Conservation (phyloP, 768 basidiomycete species). For the Panaeolus papilionaceus region DNA sequence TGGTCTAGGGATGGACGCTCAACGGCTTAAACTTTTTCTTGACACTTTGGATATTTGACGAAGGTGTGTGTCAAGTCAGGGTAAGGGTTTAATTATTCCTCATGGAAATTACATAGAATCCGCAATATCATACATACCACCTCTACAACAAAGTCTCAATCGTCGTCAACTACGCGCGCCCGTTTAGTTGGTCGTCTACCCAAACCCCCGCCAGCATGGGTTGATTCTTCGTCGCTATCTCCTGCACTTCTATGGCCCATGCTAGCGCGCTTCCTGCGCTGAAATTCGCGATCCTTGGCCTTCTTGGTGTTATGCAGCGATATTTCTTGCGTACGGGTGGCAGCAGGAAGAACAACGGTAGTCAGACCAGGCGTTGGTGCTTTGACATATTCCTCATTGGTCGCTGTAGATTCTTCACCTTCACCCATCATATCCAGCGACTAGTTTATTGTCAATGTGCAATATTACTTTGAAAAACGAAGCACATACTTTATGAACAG, state of each 20-base stretch:
- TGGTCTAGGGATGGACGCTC: conserved; percentile 65
- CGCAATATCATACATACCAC: neutral
- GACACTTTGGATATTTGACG: conserved; percentile 47
- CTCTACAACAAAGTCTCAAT: conserved; percentile 40
- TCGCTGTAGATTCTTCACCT: conserved; percentile 59
- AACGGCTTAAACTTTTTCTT: conserved; percentile 58
- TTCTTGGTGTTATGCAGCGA: conserved; percentile 79
- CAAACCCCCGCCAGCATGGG: conserved; percentile 48
- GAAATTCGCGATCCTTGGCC: conserved; percentile 80
- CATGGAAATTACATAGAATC: neutral
- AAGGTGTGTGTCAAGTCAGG: conserved; percentile 14
- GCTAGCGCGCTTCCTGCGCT: conserved; percentile 75
- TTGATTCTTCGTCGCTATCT: conserved; percentile 78
- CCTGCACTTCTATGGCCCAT: conserved; percentile 67
- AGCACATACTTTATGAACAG: conserved; percentile 69
- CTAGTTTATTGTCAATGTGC: conserved; percentile 41
- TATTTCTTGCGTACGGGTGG: conserved; percentile 69
- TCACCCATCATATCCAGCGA: conserved; percentile 80
- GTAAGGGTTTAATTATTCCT: neutral
- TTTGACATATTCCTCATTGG: conserved; percentile 70
- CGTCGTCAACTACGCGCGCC: conserved; percentile 70
- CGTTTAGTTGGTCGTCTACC: conserved; percentile 73
- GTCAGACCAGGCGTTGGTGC: conserved; percentile 76
- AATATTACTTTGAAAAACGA: conserved; percentile 10
- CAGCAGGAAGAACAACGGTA: conserved; percentile 80